These are phyloP conservation scores for Nymphaea thermarum DNA, from an alignment of 164 flowering plant species.

Conservation along the genomic window DNA sequence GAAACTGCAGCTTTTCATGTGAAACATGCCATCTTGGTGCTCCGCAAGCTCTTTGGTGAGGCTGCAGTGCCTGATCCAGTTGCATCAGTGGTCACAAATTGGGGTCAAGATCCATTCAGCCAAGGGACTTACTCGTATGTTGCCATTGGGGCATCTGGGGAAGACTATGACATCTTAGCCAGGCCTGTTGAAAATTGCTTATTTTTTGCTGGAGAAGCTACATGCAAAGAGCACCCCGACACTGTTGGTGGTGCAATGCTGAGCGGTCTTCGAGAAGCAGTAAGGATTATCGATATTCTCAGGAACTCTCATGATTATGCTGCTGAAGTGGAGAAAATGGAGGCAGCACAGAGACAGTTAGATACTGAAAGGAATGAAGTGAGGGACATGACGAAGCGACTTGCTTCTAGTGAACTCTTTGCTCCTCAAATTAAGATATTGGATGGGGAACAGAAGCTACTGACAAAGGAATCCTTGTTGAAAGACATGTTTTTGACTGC, in stretches of 20 bases:
- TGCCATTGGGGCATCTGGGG: conserved; percentile 97
- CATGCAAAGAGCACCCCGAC: conserved; percentile 99
- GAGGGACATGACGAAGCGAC: conserved; percentile 67
- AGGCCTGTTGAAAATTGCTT: conserved; percentile 85
- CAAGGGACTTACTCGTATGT: conserved; percentile 97
- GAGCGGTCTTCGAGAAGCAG: conserved; percentile 98
- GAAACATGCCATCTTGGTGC: conserved; percentile 64
- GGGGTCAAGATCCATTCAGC: conserved; percentile 97
- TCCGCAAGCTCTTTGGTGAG: conserved; percentile 87
- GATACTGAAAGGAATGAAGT: conserved; percentile 78
- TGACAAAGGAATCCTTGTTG: conserved; percentile 52
- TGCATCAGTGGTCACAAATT: conserved; percentile 91
- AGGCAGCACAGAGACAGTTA: conserved; percentile 54
- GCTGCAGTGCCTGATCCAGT: conserved; percentile 77
- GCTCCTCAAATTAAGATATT: conserved; percentile 43
- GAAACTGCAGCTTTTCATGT: conserved; percentile 67
- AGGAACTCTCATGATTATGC: conserved; percentile 68
- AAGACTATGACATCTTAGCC: conserved; percentile 89
- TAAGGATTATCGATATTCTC: conserved; percentile 78
- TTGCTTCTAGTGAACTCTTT: conserved; percentile 73
- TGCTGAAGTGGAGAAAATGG: conserved; percentile 80
- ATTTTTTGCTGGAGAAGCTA: conserved; percentile 99
- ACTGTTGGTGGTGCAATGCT: conserved; percentile 99
- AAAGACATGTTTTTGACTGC: conserved; percentile 72
- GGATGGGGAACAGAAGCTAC: conserved; percentile 32